Conservation (phyloP, 2,329 filamentous ascomycete genomes). For the Aspergillus ruber region DNA sequence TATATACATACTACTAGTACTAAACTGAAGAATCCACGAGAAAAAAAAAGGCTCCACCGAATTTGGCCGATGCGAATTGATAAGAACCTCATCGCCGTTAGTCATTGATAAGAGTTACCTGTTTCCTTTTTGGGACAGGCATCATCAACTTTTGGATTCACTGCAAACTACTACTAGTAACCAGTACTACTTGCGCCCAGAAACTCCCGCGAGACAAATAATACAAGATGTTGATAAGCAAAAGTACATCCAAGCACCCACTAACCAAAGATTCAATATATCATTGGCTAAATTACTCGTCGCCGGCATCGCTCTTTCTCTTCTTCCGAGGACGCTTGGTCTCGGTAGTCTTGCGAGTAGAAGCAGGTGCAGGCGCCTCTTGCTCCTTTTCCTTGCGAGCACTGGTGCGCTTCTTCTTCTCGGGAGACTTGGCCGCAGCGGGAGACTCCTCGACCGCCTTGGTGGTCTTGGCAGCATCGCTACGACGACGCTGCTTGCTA, state of each 20-base stretch:
- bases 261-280: neutral
- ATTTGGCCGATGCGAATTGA: neutral
- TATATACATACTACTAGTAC: neutral
- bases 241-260: neutral
- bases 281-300: constrained; percentile 12
- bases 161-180: neutral
- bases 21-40: neutral
- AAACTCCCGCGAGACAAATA: constrained; percentile 1
- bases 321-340: constrained; percentile 40
- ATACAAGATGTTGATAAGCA: constrained; percentile 3
- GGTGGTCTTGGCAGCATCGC: constrained; percentile 26
- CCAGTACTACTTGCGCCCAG: constrained; percentile 4
- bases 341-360: constrained; percentile 26
- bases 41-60: neutral
- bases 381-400: constrained; percentile 30
- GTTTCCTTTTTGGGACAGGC: neutral
- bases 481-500: constrained; percentile 39
- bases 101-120: neutral
- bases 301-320: constrained; percentile 39
- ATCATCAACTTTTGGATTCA: neutral
- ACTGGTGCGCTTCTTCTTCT: constrained; percentile 23
- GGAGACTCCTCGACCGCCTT: constrained; percentile 28
- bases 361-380: constrained; percentile 15
- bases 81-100: neutral
- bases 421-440: neutral